These are phyloP conservation scores for Medicago lupulina DNA, from an alignment of 306 rosid genomes.

Conservation along the genomic window DNA sequence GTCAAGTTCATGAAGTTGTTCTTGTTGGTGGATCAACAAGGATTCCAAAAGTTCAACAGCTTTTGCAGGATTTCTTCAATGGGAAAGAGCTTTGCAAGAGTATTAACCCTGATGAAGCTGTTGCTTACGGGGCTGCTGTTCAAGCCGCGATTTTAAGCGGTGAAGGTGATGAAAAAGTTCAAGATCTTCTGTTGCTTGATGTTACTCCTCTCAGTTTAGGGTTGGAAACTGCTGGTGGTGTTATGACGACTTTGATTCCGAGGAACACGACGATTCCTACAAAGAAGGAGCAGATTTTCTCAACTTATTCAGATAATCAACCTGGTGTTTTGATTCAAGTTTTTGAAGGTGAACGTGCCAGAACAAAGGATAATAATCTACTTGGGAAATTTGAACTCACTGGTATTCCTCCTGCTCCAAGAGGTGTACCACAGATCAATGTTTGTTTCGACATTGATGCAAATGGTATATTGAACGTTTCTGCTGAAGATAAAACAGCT, in stretches of 20 bases:
- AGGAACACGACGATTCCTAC: constrained; percentile 86
- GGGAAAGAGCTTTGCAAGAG: constrained; percentile 90
- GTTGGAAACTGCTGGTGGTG: constrained; percentile 82
- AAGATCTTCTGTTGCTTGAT: constrained; percentile 74
- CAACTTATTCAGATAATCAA: constrained; percentile 78
- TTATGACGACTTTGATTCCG: constrained; percentile 78
- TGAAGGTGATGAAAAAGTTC: constrained; percentile 77
- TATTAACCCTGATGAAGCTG: constrained; percentile 88
- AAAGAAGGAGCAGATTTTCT: constrained; percentile 82
- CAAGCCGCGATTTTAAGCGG: constrained; percentile 84
- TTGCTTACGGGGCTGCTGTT: constrained; percentile 87
- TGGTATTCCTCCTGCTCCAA: constrained; percentile 84
- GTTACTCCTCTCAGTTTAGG: constrained; percentile 80
- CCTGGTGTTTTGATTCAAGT: constrained; percentile 90
- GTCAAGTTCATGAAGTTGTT: constrained; percentile 72
- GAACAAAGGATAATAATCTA: constrained; percentile 76
- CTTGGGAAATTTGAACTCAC: constrained; percentile 80
- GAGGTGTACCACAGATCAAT: constrained; percentile 84
- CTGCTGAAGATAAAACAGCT: constrained; percentile 82
- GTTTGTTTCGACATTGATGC: constrained; percentile 80
- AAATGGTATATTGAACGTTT: constrained; percentile 73
- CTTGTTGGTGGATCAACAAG: constrained; percentile 86
- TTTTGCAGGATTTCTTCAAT: constrained; percentile 76
- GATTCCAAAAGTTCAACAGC: constrained; percentile 78
- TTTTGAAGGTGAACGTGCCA: constrained; percentile 77